Conservation (phyloP, 805 yeast genomes). For the Spathaspora boniae region DNA sequence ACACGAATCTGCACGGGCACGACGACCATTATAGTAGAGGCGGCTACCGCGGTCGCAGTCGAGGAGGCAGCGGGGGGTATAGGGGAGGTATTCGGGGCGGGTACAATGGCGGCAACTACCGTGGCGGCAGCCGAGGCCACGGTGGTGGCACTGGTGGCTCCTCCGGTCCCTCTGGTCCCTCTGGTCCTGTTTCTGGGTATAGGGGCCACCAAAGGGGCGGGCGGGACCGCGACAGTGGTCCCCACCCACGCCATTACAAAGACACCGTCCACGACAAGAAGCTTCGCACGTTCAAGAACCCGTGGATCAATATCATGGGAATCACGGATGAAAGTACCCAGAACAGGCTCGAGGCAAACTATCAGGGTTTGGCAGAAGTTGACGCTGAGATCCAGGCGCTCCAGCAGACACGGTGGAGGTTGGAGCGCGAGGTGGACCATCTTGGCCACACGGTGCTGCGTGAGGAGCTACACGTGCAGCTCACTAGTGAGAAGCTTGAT, state of each 20-base stretch:
- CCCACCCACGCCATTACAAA: slow-evolving; percentile 8
- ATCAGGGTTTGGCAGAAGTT: slow-evolving; percentile 21
- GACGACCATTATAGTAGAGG: no score
- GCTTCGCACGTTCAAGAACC: slow-evolving; percentile 16
- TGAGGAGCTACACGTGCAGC: slow-evolving; percentile 32
- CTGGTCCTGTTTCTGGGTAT: no score
- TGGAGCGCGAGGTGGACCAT: slow-evolving; percentile 15
- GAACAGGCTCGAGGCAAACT: slow-evolving; percentile 21
- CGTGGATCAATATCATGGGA: slow-evolving; percentile 32
- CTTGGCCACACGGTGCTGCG: slow-evolving; percentile 23
- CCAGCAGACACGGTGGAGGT: slow-evolving; percentile 21
- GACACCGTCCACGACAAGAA: slow-evolving; percentile 6
- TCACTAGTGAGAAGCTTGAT: slow-evolving; percentile 48
- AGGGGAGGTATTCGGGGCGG: slow-evolving; percentile 11
- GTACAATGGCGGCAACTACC: slow-evolving; percentile 7
- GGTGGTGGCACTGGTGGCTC: no score
- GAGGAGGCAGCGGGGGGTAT: slow-evolving; percentile 7
- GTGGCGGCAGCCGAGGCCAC: slow-evolving; percentile 3
- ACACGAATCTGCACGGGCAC: no score
- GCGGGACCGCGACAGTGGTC: no score
- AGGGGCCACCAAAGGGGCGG: no score
- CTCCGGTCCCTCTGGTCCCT: no score
- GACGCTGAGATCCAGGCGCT: slow-evolving; percentile 23
- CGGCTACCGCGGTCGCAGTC: no score
- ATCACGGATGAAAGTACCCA: slow-evolving; percentile 25